phyloP scores from a whole-genome alignment of 495 filamentous ascomycete genomes.

The Penicillium angulare region DNA sequence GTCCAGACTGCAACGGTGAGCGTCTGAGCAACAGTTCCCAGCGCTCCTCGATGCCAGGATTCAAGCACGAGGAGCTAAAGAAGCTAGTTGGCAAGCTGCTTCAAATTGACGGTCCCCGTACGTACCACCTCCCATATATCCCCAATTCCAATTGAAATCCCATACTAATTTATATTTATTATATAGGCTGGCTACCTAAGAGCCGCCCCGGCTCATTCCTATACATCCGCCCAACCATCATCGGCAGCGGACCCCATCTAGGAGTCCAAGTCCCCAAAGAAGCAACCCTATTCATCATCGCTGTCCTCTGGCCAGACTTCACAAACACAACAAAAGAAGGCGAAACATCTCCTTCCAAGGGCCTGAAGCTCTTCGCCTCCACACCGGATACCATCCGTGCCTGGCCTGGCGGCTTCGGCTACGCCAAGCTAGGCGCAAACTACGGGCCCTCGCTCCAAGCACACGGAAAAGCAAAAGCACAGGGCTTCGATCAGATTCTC shows the following conservation, averaged over 20 bases:
- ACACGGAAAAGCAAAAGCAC: constrained; percentile 64
- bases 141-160: not conserved
- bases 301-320: constrained; percentile 67
- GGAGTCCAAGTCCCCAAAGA: constrained; percentile 80
- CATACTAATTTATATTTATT: constrained; percentile 10
- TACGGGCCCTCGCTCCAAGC: constrained; percentile 80
- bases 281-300: constrained; percentile 81
- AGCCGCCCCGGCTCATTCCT: constrained; percentile 60
- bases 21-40: constrained; percentile 70
- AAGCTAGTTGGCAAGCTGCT: constrained; percentile 68
- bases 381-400: constrained; percentile 76
- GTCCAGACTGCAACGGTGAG: constrained; percentile 71
- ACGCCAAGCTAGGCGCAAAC: constrained; percentile 88
- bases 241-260: constrained; percentile 73
- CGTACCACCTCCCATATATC: constrained; percentile 9
- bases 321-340: constrained; percentile 34
- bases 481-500: constrained; percentile 84
- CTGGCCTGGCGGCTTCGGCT: constrained; percentile 91
- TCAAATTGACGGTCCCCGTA: constrained; percentile 49
- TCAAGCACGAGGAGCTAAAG: constrained; percentile 68
- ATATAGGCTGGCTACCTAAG: constrained; percentile 73
- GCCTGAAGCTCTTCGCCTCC: constrained; percentile 76
- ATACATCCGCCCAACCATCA: constrained; percentile 82
- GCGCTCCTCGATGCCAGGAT: constrained; percentile 75
- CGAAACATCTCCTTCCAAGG: constrained; percentile 32